Evolutionary conservation across 2,329 filamentous ascomycete genomes (phyloP), one percentile per base, ranked within the genome.

Genomic region (Truncatella angustata): DNA sequence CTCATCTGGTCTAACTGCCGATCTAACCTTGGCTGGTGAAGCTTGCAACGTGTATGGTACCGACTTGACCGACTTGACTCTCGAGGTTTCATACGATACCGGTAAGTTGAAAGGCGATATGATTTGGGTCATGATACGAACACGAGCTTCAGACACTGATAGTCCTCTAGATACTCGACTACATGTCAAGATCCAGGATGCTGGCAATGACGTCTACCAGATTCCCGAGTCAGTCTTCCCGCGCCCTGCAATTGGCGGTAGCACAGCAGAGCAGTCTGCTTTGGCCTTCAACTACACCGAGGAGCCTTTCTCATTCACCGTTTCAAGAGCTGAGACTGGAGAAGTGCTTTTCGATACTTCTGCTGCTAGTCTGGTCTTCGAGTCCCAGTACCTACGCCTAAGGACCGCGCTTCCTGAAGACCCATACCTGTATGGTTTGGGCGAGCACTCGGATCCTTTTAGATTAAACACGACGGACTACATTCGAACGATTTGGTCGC

Each of bases 401-500:
- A 80, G 87, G 39, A 92, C 89, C 2, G 80, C 76, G 54, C 74
- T 94, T 10, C 88, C 90, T 0, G 68, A 80, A 1, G 74, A 84
- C 49, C 87, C 88, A 0, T 82, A 87, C 60, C 72, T 94, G 5
- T 94, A 94, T 64, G 90, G 90, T 0, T 76, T 93, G 2, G 90
- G 90, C 32, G 89, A 93, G 69, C 87, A 91, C 65, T 85, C 81
- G 2, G 88, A 92, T 59, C 75, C 84, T 1, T 84, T 91, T 61
- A 79, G 81, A 43, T 74, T 91, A 53, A 84, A 85, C 55, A 87
- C 82, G 0, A 84, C 79, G 28, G 80, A 87, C 67, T 89, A 89
- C 65, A 84, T 81, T 30, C 81, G 88, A 35, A 88, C 86, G 0
- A 65, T 91, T 3, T 90, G 86, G 80, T 84, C 84, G 46, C 77